phyloP scores from a whole-genome alignment of 352 stramenopile species.

The Achlya hypogyna region DNA sequence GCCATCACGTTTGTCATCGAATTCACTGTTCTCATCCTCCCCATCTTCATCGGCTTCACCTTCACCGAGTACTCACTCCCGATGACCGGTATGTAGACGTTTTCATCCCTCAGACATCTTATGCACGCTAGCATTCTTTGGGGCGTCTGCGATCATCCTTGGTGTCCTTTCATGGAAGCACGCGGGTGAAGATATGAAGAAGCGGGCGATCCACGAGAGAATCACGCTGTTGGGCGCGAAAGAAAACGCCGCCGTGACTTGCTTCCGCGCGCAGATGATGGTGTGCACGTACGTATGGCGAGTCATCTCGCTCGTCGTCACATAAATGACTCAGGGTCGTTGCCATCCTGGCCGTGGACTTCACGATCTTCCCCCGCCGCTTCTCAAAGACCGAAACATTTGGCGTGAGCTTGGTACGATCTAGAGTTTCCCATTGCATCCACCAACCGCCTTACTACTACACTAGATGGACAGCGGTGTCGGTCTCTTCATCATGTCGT shows the following conservation, averaged over 20 bases:
- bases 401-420: constrained; percentile 89
- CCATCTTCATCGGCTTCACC: constrained; percentile 66
- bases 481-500: constrained; percentile 90
- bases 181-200: constrained; percentile 57
- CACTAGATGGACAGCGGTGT: constrained; percentile 98
- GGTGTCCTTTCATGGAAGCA: constrained; percentile 50
- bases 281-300: constrained; percentile 47
- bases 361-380: constrained; percentile 91
- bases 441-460: too few relatives aligned
- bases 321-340: constrained; percentile 24
- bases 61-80: constrained; percentile 48
- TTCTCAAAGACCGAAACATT: constrained; percentile 94
- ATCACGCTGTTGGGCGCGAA: constrained; percentile 64
- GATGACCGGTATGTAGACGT: constrained; percentile 21
- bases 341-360: constrained; percentile 97
- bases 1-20: constrained; percentile 55
- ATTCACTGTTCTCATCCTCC: constrained; percentile 54
- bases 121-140: constrained; percentile 2
- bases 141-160: background rate
- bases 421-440: constrained; percentile 1
- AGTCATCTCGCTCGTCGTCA: background rate
- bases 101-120: background rate
- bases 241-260: constrained; percentile 69
- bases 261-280: constrained; percentile 76
- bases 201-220: constrained; percentile 75